phyloP scores from a whole-genome alignment of 2,329 filamentous ascomycete species.

The Cordyceps javanica region DNA sequence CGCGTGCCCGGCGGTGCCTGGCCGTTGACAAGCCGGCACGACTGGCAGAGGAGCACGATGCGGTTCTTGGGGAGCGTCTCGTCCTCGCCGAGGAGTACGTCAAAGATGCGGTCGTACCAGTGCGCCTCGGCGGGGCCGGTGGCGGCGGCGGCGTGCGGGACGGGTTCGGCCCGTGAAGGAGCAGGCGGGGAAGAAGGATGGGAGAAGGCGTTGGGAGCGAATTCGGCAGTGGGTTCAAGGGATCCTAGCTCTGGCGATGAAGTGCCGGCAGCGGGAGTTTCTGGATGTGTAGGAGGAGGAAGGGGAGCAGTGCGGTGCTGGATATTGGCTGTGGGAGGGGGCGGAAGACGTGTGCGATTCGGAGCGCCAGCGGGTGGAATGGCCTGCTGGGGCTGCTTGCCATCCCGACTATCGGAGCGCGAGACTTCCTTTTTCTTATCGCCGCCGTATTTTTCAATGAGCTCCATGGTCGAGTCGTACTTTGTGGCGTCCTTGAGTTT shows the following conservation, averaged over 20 bases:
- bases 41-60: slow-evolving; percentile 74
- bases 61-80: slow-evolving; percentile 89
- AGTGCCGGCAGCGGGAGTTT: background rate
- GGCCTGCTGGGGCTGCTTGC: slow-evolving; percentile 19
- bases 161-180: slow-evolving; percentile 18
- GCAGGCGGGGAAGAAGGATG: slow-evolving; percentile 24
- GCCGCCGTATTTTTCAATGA: slow-evolving; percentile 90
- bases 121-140: slow-evolving; percentile 40
- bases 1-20: slow-evolving; percentile 86
- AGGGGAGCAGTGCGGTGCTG: slow-evolving; percentile 34
- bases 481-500: slow-evolving; percentile 92
- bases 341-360: slow-evolving; percentile 43
- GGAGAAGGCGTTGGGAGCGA: slow-evolving; percentile 66
- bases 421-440: slow-evolving; percentile 42
- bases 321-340: slow-evolving; percentile 60
- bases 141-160: slow-evolving; percentile 6
- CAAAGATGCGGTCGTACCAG: slow-evolving; percentile 94
- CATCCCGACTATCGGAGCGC: slow-evolving; percentile 16
- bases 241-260: slow-evolving; percentile 20
- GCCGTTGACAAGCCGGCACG: slow-evolving; percentile 86
- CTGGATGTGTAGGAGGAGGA: slow-evolving; percentile 19
- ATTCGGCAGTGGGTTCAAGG: slow-evolving; percentile 51
- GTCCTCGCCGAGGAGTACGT: slow-evolving; percentile 89
- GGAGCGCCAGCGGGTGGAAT: slow-evolving; percentile 17
- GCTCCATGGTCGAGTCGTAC: slow-evolving; percentile 88